Percentiles rank a stretch among this genome's conserved stretches.
Conservation (phyloP, 768 basidiomycete genomes). For the Lentinus tigrinus region DNA sequence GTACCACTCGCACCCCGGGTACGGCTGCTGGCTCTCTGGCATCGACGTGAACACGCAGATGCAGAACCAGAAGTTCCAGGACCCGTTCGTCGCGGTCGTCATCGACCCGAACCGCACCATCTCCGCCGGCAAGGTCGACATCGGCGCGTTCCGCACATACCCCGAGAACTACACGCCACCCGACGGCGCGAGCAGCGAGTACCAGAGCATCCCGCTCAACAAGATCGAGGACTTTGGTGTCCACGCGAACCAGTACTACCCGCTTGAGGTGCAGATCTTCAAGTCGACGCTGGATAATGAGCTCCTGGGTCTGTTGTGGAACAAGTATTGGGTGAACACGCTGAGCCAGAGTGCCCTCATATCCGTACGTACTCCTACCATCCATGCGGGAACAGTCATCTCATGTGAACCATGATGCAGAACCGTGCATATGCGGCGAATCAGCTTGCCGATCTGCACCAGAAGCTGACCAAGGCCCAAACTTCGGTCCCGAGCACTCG, state of each 20-base stretch:
- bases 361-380: constrained; percentile 53
- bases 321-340: constrained; percentile 99
- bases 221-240: constrained; percentile 99
- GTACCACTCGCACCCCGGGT: constrained; percentile 99
- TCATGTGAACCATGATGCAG: constrained; percentile 39
- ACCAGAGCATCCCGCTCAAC: constrained; percentile 92
- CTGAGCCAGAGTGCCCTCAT: constrained; percentile 90
- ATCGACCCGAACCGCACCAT: constrained; percentile 98
- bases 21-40: constrained; percentile 98
- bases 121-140: constrained; percentile 97
- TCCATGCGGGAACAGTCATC: background rate
- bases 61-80: constrained; percentile 92
- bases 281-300: constrained; percentile 88
- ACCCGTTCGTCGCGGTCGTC: constrained; percentile 97
- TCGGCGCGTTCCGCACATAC: constrained; percentile 97
- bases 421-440: constrained; percentile 93
- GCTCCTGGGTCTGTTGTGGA: constrained; percentile 90
- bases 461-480: constrained; percentile 81
- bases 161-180: constrained; percentile 94
- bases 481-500: constrained; percentile 56
- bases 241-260: constrained; percentile 95
- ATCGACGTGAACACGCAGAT: constrained; percentile 98
- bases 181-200: constrained; percentile 66
- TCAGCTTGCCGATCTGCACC: constrained; percentile 85
- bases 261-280: constrained; percentile 92